phyloP scores from a whole-genome alignment of 768 basidiomycete genomes.

The Tylopilus vinaceipallidus region DNA sequence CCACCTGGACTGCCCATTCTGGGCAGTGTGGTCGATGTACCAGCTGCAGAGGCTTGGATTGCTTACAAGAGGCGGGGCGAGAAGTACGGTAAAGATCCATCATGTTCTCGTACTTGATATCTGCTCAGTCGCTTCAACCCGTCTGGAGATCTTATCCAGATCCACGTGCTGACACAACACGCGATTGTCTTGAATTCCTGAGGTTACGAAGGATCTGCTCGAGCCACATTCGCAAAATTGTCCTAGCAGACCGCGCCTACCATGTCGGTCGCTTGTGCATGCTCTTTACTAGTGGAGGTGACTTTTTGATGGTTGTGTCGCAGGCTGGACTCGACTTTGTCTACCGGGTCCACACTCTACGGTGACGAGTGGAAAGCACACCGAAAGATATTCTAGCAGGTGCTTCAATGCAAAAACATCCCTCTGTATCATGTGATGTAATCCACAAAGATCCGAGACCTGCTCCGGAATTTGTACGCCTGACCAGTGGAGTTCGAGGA shows the following conservation, averaged over 20 bases:
- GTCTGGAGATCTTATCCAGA: conserved; percentile 3
- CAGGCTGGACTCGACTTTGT: conserved; percentile 6
- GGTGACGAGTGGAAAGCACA: conserved; percentile 6
- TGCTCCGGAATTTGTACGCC: neutral
- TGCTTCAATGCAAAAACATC: neutral
- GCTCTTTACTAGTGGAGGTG: no score
- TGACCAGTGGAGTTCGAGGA: conserved; percentile 1
- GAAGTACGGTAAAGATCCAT: neutral
- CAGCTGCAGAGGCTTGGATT: neutral
- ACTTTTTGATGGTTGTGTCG: neutral
- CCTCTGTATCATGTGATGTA: neutral
- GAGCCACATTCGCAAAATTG: conserved; percentile 4
- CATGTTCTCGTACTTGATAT: neutral
- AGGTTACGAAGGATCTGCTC: neutral
- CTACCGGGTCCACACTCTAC: conserved; percentile 1
- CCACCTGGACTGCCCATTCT: conserved; percentile 3
- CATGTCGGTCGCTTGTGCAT: neutral
- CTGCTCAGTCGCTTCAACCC: neutral
- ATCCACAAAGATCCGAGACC: neutral
- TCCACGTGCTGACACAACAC: conserved; percentile 5
- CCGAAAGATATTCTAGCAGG: neutral
- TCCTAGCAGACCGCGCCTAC: conserved; percentile 3
- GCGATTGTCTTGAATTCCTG: conserved; percentile 6
- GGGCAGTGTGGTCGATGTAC: conserved; percentile 5
- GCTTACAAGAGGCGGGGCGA: neutral